Evolutionary conservation across 2,329 filamentous ascomycete genomes (phyloP).

Genomic region (Ascocoryne sarcoides): DNA sequence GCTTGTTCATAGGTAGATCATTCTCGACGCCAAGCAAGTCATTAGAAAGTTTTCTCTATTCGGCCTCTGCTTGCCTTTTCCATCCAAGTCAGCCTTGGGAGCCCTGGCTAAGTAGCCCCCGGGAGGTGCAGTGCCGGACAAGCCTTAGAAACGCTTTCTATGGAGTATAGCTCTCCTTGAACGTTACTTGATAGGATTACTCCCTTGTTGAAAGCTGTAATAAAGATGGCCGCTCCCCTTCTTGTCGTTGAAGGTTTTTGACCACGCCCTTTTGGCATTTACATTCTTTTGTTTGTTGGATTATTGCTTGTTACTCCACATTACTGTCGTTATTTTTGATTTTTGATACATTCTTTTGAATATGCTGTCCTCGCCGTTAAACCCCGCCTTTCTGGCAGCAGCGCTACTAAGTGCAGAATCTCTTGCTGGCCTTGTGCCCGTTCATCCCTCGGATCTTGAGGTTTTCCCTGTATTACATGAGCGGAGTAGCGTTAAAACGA

Average conservation of each 20-base stretch:
- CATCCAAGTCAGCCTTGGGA: too few relatives aligned
- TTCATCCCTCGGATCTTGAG: background rate
- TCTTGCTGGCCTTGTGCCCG: background rate
- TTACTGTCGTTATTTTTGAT: background rate
- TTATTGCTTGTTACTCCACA: background rate
- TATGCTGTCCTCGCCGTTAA: background rate
- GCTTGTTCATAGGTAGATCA: too few relatives aligned
- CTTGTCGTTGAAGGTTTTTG: too few relatives aligned
- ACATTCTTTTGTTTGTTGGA: background rate
- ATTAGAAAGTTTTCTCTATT: too few relatives aligned
- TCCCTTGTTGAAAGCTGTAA: too few relatives aligned
- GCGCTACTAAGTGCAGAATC: background rate
- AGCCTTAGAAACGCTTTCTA: too few relatives aligned
- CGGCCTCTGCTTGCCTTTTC: too few relatives aligned
- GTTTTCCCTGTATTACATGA: background rate
- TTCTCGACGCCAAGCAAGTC: too few relatives aligned
- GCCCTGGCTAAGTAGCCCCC: too few relatives aligned
- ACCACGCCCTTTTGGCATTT: too few relatives aligned
- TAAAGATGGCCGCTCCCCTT: too few relatives aligned
- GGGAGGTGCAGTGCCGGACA: too few relatives aligned
- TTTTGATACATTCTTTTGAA: background rate
- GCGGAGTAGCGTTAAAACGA: background rate
- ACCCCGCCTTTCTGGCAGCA: background rate
- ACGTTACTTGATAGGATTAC: background rate
- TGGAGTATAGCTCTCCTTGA: background rate